Base-by-base conservation (phyloP, 441 rosid species). In the Eutrema salsugineum region DNA sequence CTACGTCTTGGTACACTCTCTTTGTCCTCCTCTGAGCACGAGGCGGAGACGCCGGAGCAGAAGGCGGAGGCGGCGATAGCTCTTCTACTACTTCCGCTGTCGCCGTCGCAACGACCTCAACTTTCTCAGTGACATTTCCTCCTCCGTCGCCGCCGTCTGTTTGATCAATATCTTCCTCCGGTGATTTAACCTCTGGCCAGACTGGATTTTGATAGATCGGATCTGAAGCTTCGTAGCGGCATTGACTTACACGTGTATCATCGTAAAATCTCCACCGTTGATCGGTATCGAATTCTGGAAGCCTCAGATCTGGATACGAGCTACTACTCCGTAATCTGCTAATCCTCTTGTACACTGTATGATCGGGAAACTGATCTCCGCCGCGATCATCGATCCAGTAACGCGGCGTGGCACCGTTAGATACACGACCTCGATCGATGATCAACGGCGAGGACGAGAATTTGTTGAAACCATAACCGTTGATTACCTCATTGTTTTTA, bases 241-340 rank as follows among this genome's bases (percentile, higher is more conserved):
- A 66, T 61, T 56, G 46, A 59, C 78, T 68, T 14, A 93, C 72
- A 56, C 77, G 78, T 8, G 88, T 89, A 78, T 94, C 98, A 56
- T 89, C 98, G 60, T 85, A 79, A 62, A 82, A 89, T 54, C 88
- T 72, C 95, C 93, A 83, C 64, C 77, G 85, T 67, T 88, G 83
- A 75, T 73, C 86, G 5, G 27, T 38, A 33, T 66, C 72, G 10
- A 27, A 17, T 35, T 53, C 47, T 79, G 83, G 75, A 7, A 77
- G 38, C 30, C 92, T 78, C 49, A 94, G 97, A 89, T 94, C 97
- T 39, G 97, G 96, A 70, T 91, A 69, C 10, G 98, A 94, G 47
- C 82, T 85, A 80, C 81, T 79, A 67, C 91, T 90, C 47, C 93
- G 83, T 72, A 89, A 50, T 72, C 93, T 75, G 28, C 27, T 75